Percentiles rank a stretch among this genome's conserved stretches.
These are phyloP conservation scores for Monosporascus sp. DNA, from an alignment of 2,329 filamentous ascomycete species.

Conservation along the genomic window DNA sequence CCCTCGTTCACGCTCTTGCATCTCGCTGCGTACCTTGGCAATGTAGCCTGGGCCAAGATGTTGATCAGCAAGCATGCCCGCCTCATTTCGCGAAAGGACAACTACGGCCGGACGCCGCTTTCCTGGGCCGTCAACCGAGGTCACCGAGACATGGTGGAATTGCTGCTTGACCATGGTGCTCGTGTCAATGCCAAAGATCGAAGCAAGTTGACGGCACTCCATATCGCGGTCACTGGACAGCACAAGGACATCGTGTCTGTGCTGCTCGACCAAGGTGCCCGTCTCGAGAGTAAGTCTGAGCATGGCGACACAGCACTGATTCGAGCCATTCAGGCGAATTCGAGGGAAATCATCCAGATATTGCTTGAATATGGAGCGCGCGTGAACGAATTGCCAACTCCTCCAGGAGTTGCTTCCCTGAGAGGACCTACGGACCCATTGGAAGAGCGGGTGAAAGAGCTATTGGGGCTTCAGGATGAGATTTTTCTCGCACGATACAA, in stretches of 20 bases:
- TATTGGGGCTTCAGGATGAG: constrained; percentile 13
- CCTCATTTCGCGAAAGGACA: constrained; percentile 5
- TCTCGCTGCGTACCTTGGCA: constrained; percentile 20
- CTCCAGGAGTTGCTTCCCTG: constrained; percentile 13
- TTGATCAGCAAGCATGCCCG: constrained; percentile 14
- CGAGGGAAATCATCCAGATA: constrained; percentile 12
- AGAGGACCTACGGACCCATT: constrained; percentile 12
- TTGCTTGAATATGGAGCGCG: constrained; percentile 15
- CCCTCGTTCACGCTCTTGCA: constrained; percentile 22
- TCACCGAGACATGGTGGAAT: no score
- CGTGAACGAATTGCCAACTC: constrained; percentile 11
- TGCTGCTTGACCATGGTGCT: no score
- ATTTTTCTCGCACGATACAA: no score
- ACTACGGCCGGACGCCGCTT: no score
- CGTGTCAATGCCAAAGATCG: no score
- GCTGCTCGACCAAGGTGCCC: no score
- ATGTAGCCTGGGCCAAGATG: constrained; percentile 18
- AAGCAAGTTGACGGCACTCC: no score
- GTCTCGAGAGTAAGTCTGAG: not conserved
- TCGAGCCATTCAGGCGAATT: constrained; percentile 2
- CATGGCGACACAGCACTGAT: constrained; percentile 1
- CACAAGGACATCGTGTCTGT: no score
- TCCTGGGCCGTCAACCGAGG: no score
- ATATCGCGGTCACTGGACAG: no score
- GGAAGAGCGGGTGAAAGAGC: constrained; percentile 16